Evolutionary conservation across 805 yeast species (phyloP).

Genomic region (Saturnispora serradocipensis): DNA sequence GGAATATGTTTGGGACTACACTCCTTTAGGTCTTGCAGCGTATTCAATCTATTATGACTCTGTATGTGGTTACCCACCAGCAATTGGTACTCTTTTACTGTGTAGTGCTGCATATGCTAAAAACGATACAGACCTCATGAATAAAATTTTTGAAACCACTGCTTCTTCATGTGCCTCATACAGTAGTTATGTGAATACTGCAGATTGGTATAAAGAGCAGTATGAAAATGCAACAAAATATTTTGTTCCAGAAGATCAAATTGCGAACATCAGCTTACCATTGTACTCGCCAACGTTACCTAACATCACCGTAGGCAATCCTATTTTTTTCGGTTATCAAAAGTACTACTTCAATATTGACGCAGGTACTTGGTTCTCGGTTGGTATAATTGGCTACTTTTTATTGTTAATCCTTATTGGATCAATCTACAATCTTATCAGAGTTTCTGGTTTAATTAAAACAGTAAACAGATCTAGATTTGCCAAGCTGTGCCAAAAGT

Average conservation of each 20-base stretch:
- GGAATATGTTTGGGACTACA: constrained; percentile 10
- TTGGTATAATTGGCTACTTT: constrained; percentile 32
- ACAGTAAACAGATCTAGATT: constrained; percentile 10
- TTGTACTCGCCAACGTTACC: constrained; percentile 11
- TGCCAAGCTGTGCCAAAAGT: constrained; percentile 21
- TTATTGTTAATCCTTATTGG: constrained; percentile 29
- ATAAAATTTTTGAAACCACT: background rate
- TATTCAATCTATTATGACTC: constrained; percentile 5
- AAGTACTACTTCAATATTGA: constrained; percentile 20
- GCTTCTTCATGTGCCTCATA: constrained; percentile 10
- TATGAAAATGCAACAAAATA: background rate
- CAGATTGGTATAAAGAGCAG: constrained; percentile 11
- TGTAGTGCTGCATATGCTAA: constrained; percentile 9
- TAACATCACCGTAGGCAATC: constrained; percentile 7
- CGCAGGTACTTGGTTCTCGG: constrained; percentile 26
- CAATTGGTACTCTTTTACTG: constrained; percentile 11
- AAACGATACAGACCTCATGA: background rate
- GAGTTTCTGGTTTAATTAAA: constrained; percentile 23
- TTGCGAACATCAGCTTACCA: constrained; percentile 6
- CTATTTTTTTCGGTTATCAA: constrained; percentile 6
- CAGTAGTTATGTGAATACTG: constrained; percentile 14
- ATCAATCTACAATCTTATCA: constrained; percentile 27
- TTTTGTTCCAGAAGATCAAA: constrained; percentile 8
- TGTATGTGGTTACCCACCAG: constrained; percentile 16
- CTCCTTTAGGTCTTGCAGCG: background rate